phyloP scores from a whole-genome alignment of 805 yeast genomes.

The Starmerella floricola region DNA sequence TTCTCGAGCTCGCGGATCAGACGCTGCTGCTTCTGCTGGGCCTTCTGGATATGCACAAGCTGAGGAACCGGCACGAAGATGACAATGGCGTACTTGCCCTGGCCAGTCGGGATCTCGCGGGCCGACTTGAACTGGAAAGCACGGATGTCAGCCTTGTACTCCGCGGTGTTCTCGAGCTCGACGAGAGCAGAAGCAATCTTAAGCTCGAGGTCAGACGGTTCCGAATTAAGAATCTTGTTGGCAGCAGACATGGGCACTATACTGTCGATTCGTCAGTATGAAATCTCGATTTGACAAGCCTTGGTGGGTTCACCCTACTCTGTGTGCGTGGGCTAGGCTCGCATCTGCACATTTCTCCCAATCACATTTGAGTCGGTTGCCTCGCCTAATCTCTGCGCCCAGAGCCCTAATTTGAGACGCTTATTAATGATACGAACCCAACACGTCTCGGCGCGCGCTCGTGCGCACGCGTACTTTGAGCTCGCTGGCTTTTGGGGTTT shows the following conservation, averaged over 20 bases:
- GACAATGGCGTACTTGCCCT: constrained; percentile 98
- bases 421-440: too few species aligned
- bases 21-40: constrained; percentile 84
- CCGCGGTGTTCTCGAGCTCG: constrained; percentile 89
- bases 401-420: constrained; percentile 8
- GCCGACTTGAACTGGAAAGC: constrained; percentile 97
- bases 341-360: background rate
- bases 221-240: constrained; percentile 85
- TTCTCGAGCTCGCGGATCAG: constrained; percentile 99
- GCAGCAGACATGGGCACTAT: constrained; percentile 75
- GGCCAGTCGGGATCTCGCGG: constrained; percentile 94
- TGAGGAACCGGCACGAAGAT: constrained; percentile 97
- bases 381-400: background rate
- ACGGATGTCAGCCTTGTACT: constrained; percentile 95
- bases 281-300: constrained; percentile 12
- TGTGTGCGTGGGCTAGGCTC: constrained; percentile 3
- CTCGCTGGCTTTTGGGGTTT: too few species aligned
- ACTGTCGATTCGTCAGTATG: constrained; percentile 16
- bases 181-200: constrained; percentile 97
- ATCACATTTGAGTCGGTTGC: background rate
- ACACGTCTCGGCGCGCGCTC: too few species aligned
- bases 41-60: constrained; percentile 84
- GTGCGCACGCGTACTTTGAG: too few species aligned
- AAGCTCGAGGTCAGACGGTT: constrained; percentile 97
- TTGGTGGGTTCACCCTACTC: background rate